A percentile compares a stretch with the other conserved stretches of the same genome.
phyloP scores from a whole-genome alignment of 495 filamentous ascomycete genomes.

The Penicillium flavigenum region DNA sequence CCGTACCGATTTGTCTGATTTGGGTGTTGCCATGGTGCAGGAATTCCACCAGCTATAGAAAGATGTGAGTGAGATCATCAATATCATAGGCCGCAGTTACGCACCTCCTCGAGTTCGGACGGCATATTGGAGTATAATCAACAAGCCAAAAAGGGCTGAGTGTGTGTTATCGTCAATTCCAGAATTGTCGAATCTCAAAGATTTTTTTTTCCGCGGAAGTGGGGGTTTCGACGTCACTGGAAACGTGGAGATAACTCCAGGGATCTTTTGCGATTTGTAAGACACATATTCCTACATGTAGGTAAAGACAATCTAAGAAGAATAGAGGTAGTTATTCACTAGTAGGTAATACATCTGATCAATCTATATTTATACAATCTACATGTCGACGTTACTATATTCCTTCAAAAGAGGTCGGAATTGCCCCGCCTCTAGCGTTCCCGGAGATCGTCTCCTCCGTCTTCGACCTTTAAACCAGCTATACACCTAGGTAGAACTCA shows the following conservation, averaged over 20 bases:
- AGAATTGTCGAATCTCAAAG: slow-evolving; percentile 2
- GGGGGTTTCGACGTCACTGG: slow-evolving; percentile 28
- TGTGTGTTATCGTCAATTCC: not conserved
- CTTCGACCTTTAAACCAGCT: not conserved
- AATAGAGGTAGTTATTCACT: not conserved
- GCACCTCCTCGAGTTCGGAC: slow-evolving; percentile 79
- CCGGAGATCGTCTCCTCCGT: not conserved
- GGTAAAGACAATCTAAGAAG: too few relatives aligned
- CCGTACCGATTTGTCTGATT: slow-evolving; percentile 70
- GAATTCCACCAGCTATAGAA: slow-evolving; percentile 77
- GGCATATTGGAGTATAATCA: slow-evolving; percentile 56
- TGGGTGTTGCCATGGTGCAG: slow-evolving; percentile 85
- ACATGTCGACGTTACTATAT: not conserved
- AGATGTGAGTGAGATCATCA: not conserved
- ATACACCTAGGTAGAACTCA: not conserved
- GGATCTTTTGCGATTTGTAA: slow-evolving; percentile 1
- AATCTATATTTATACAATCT: not conserved
- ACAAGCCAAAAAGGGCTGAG: slow-evolving; percentile 3
- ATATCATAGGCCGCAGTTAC: not conserved
- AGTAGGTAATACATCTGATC: not conserved
- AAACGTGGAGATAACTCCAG: slow-evolving; percentile 9
- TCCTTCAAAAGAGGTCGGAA: not conserved
- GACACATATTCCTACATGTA: not conserved
- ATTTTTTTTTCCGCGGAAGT: slow-evolving; percentile 25
- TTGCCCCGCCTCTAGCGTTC: slow-evolving; percentile 10